These are phyloP conservation scores for Colletotrichum spinosum DNA, from an alignment of 2,329 filamentous ascomycete species.

Conservation along the genomic window DNA sequence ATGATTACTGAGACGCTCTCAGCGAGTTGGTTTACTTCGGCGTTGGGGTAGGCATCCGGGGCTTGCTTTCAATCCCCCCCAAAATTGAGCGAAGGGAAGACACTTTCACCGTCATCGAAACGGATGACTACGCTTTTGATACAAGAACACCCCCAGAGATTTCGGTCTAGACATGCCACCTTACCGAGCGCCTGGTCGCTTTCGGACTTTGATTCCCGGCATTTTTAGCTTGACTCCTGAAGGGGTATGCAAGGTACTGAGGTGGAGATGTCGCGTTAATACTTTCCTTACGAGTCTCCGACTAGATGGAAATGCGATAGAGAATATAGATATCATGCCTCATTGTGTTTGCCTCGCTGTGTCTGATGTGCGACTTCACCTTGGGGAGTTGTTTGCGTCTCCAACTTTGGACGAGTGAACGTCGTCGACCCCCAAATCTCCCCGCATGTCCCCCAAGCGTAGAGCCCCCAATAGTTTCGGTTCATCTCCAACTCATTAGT, in stretches of 20 bases:
- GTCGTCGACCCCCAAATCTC: slow-evolving; percentile 24
- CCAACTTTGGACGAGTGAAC: slow-evolving; percentile 1
- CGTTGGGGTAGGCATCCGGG: slow-evolving; percentile 34
- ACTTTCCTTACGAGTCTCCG: slow-evolving; percentile 22
- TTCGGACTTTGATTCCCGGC: slow-evolving; percentile 29
- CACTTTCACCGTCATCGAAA: slow-evolving; percentile 26
- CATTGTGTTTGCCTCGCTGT: no score
- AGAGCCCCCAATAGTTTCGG: slow-evolving; percentile 13
- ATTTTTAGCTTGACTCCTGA: slow-evolving; percentile 21
- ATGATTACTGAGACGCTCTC: slow-evolving; percentile 32
- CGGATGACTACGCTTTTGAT: slow-evolving; percentile 26
- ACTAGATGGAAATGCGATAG: slow-evolving; percentile 31
- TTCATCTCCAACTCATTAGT: slow-evolving; percentile 25
- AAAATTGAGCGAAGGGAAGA: slow-evolving; percentile 32
- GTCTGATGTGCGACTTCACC: no score
- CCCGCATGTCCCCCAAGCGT: slow-evolving; percentile 26
- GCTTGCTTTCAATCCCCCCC: slow-evolving; percentile 25
- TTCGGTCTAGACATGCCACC: slow-evolving; percentile 14
- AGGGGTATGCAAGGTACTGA: slow-evolving; percentile 7
- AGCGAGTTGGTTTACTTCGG: slow-evolving; percentile 29
- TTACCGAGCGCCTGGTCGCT: slow-evolving; percentile 26
- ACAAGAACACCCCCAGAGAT: slow-evolving; percentile 19
- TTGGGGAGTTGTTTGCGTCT: background rate
- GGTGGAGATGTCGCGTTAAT: slow-evolving; percentile 26
- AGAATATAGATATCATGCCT: slow-evolving; percentile 34